Base-by-base conservation (phyloP, 768 basidiomycete species). In the Fomitopsis serialis region DNA sequence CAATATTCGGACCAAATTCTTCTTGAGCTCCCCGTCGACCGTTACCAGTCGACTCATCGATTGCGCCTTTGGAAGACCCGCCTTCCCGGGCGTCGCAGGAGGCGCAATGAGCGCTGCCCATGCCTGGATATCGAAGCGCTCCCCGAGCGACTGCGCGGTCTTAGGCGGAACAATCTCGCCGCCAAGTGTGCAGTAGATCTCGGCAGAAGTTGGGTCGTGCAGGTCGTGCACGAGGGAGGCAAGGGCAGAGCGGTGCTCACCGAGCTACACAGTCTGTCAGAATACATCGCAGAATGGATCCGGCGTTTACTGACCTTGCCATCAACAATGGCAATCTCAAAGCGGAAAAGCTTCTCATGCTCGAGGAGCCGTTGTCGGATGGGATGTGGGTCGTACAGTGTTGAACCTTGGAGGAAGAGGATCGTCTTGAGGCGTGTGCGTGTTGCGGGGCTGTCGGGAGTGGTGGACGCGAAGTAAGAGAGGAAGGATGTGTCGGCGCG, bases 111-210 rank as follows among this genome's bases (percentile, higher is more conserved):
- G 68, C 48, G 72, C 70, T 12, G 74, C 79, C 88, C 78, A 89
- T 42, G 69, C 70, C 61, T 76, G 79, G 61, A 84, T 69, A 12
- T 70, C 72, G 12, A 65, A 63, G 19, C 73, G 79, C 62, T 74
- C 78, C 22, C 77, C 82, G 36, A 84, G 72, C 0, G 70, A 50
- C 34, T 75, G 73, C 0, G 83, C 84, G 0, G 77, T 69, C 57
- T 79, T 84, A 1, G 76, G 70, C 0, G 87, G 77, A 3, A 97
- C 71, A 22, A 96, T 78, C 21, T 82, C 79, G 4, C 94, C 92
- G 17, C 84, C 85, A 29, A 87, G 80, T 1, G 86, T 79, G 61
- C 94, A 96, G 67, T 94, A 97, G 4, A 84, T 78, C 64, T 96
- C 92, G 0, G 93, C 91, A 2, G 91, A 88, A 0, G 79, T 71